Conservation (phyloP, 1,139 yeast genomes). For the Suhomyces atakaporum region DNA sequence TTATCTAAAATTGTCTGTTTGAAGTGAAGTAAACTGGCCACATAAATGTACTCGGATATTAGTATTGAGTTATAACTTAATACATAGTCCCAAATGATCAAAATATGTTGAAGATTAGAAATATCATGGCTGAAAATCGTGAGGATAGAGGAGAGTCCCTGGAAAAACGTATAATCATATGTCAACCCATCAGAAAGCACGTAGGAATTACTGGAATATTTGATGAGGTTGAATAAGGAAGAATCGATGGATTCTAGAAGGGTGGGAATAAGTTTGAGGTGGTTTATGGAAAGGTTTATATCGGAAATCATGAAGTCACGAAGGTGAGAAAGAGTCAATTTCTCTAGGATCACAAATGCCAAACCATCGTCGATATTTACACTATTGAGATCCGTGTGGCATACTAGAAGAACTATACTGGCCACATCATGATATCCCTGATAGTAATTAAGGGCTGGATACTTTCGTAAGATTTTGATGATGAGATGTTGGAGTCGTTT, state of each 20-base stretch:
- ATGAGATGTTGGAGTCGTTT: conserved; percentile 50
- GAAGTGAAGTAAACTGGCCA: conserved; percentile 47
- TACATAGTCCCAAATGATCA: conserved; percentile 64
- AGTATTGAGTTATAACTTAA: conserved; percentile 49
- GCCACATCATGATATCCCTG: conserved; percentile 95
- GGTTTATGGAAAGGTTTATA: conserved; percentile 64
- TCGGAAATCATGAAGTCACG: conserved; percentile 85
- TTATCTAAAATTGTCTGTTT: conserved; percentile 28
- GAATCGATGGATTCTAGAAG: conserved; percentile 54
- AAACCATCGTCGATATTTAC: conserved; percentile 26
- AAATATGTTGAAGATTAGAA: conserved; percentile 47
- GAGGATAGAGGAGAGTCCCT: conserved; percentile 70
- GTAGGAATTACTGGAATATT: conserved; percentile 35
- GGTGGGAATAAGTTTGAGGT: conserved; percentile 65
- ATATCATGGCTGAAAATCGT: conserved; percentile 82
- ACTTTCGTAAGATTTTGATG: conserved; percentile 54
- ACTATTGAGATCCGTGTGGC: conserved; percentile 20
- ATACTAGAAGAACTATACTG: conserved; percentile 61
- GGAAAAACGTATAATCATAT: conserved; percentile 52
- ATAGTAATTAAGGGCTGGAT: conserved; percentile 71
- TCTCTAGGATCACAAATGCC: conserved; percentile 54
- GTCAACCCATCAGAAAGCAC: conserved; percentile 29
- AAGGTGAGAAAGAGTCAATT: conserved; percentile 60
- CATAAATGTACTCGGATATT: conserved; percentile 56
- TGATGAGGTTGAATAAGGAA: conserved; percentile 50